Evolutionary conservation across 192 early-diverging fungal species (phyloP).

Genomic region (Linnemannia zychae): DNA sequence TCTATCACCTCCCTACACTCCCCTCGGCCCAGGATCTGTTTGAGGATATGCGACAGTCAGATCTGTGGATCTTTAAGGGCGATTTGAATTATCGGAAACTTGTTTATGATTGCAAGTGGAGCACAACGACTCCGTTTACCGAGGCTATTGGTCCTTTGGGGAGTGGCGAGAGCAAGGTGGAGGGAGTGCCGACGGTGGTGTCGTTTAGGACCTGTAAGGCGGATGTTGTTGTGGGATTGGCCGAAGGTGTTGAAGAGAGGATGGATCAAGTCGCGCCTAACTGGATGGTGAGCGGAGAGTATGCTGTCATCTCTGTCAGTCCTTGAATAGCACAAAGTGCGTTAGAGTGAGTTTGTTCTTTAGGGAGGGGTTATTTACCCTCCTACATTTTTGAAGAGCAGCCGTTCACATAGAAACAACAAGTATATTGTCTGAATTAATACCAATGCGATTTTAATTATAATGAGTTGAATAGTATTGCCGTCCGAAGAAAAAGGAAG

Average conservation of each 20-base stretch:
- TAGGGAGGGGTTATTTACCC: too few species aligned
- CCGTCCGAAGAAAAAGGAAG: too few species aligned
- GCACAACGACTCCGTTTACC: slow-evolving; percentile 83
- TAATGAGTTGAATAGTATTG: too few species aligned
- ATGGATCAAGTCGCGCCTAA: slow-evolving; percentile 62
- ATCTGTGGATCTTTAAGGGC: slow-evolving; percentile 93
- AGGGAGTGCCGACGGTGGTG: slow-evolving; percentile 74
- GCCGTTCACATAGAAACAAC: too few species aligned
- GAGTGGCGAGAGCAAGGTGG: slow-evolving; percentile 46
- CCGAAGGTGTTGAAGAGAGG: slow-evolving; percentile 64
- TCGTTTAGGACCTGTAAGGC: slow-evolving; percentile 90
- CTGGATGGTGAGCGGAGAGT: slow-evolving; percentile 81
- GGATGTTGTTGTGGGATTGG: slow-evolving; percentile 84
- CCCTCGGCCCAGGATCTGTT: slow-evolving; percentile 76
- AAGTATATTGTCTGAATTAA: too few species aligned
- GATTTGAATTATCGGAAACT: slow-evolving; percentile 98
- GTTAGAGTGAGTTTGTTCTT: too few species aligned
- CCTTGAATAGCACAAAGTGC: not conserved
- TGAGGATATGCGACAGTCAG: slow-evolving; percentile 65
- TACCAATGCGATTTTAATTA: too few species aligned
- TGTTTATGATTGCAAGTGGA: slow-evolving; percentile 93
- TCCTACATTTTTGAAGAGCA: too few species aligned
- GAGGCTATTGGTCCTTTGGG: slow-evolving; percentile 85
- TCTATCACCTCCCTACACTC: slow-evolving; percentile 75
- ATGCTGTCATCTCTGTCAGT: slow-evolving; percentile 72